Evolutionary conservation across 441 rosid species (phyloP).

Genomic region (Flueggea neowawraea): DNA sequence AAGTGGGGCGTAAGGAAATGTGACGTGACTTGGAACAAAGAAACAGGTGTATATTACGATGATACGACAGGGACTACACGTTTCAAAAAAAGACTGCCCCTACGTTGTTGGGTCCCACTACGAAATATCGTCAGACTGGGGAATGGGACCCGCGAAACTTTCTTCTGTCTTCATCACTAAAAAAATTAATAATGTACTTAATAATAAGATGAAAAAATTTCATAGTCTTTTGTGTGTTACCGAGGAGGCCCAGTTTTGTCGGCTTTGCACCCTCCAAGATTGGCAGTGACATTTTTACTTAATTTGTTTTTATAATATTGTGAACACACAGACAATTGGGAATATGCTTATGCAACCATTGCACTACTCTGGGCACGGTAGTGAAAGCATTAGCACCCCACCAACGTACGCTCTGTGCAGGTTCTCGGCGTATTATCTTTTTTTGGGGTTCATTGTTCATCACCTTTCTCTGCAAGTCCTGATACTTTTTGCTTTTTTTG

Average conservation of each 20-base stretch:
- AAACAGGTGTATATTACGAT: background rate
- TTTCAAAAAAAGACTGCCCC: too few species aligned
- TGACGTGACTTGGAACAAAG: conserved; percentile 3
- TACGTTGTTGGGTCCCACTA: too few species aligned
- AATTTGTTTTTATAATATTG: too few species aligned
- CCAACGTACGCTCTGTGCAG: conserved; percentile 18
- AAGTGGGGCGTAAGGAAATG: background rate
- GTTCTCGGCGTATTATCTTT: conserved; percentile 27
- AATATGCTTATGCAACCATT: too few species aligned
- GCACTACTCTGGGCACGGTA: too few species aligned
- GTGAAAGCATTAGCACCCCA: background rate
- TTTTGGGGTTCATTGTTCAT: background rate
- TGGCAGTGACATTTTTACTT: conserved; percentile 1
- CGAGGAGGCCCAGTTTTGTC: conserved; percentile 14
- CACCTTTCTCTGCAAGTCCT: background rate
- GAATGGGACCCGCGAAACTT: too few species aligned
- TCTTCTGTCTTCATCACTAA: too few species aligned
- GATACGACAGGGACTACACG: too few species aligned
- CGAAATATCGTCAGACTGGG: too few species aligned
- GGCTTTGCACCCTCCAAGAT: conserved; percentile 27
- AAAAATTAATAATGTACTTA: too few species aligned
- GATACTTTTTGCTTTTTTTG: background rate
- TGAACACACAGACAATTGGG: too few species aligned
- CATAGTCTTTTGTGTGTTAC: conserved; percentile 7
- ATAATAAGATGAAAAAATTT: background rate